Percentiles rank a stretch among this genome's conserved stretches.
Evolutionary conservation across 768 basidiomycete species (phyloP).

Genomic region (Auricularia auricula-judae): DNA sequence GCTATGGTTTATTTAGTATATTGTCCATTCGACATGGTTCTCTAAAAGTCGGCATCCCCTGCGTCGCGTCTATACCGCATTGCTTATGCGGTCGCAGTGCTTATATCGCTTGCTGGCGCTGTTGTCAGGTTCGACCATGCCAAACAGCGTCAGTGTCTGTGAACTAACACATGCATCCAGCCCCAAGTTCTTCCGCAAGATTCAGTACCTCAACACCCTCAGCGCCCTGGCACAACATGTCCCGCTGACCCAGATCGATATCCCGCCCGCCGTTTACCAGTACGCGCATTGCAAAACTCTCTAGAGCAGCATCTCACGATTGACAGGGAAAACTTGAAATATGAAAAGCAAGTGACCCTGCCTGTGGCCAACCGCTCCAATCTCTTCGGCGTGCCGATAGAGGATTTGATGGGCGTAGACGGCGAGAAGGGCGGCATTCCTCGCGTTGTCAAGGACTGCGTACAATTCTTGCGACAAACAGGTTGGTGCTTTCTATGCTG

Average conservation of each 20-base stretch:
- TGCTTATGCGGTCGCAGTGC: conserved; percentile 38
- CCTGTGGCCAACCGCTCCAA: conserved; percentile 51
- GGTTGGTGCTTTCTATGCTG: conserved; percentile 18
- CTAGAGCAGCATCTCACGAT: conserved; percentile 2
- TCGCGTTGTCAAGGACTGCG: conserved; percentile 64
- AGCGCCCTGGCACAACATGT: conserved; percentile 68
- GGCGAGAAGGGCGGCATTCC: conserved; percentile 81
- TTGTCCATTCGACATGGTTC: conserved; percentile 82
- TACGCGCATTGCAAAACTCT: conserved; percentile 16
- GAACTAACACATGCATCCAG: conserved; percentile 22
- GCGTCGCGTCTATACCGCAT: background rate
- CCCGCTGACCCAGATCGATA: conserved; percentile 80
- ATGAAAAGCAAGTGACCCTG: conserved; percentile 57
- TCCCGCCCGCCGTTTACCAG: conserved; percentile 76
- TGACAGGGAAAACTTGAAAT: conserved; percentile 64
- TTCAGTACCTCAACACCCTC: conserved; percentile 64
- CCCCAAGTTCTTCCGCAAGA: conserved; percentile 84
- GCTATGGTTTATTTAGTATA: conserved; percentile 39
- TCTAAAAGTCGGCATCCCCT: conserved; percentile 54
- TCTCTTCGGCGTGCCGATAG: conserved; percentile 71
- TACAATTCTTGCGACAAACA: conserved; percentile 55
- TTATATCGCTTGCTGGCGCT: conserved; percentile 79
- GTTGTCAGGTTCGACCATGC: conserved; percentile 56
- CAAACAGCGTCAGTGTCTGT: background rate
- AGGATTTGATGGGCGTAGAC: conserved; percentile 71